Evolutionary conservation across 78 protist genomes (phyloP), one percentile per base, ranked within the genome.

Genomic region (Planoprotostelium fungivorum): DNA sequence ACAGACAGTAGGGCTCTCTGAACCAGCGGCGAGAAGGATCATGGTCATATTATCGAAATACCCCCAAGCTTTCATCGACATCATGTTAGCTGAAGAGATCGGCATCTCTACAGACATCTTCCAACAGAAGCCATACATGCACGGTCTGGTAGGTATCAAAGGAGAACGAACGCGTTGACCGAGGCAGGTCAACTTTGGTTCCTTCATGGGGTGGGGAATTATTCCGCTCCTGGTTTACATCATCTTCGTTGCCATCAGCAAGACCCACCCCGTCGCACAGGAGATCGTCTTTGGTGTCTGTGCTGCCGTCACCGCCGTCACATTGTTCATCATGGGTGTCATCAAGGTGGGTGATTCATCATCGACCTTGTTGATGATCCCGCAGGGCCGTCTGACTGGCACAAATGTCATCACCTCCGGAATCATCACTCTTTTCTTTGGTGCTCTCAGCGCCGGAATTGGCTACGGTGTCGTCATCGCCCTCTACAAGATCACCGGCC

Each of bases 61-160:
- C 63, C 86, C 91, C 36, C 87, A 88, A 38, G 94, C 93, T 25
- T 92, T 92, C 37, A 90, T 92, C 10, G 94, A 92, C 88, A 83
- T 92, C 28, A 92, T 92, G 94, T 87, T 92, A 90, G 94, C 90
- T 0, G 94, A 92, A 38, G 94, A 92, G 51, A 38, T 92, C 36
- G 94, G 94, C 84, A 92, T 92, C 51, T 90, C 85, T 84, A 91
- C 94, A 1, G 94, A 92, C 5, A 38, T 88, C 31, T 91, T 90
- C 34, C 23, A 84, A 1, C 91, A 92, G 37, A 84, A 86, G 5
- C 90, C 94, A 1, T 92, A 92, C 93, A 92, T 90, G 73, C 89
- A 92, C 88, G 94, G 94, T 0, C 73, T 88, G 84, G 63, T 87
- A 29, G 29, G 29, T 29, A 29, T 29, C 36, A 89, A 88, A 35